Conservation (phyloP, 768 basidiomycete species). For the Amanita phalloides region DNA sequence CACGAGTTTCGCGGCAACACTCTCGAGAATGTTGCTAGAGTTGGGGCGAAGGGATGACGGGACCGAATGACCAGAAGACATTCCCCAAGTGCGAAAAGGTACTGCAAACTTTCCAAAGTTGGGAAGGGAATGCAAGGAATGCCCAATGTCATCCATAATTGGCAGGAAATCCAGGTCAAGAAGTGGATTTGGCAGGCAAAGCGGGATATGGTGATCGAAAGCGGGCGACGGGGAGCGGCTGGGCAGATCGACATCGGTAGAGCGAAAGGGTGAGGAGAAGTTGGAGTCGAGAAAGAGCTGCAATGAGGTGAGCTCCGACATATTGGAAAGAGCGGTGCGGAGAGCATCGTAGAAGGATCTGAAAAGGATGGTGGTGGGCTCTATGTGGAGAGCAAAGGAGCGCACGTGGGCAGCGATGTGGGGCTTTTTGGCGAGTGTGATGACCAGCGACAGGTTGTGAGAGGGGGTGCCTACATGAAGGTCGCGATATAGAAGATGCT, state of each 20-base stretch:
- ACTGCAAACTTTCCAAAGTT: constrained; percentile 51
- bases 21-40: constrained; percentile 48
- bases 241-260: constrained; percentile 25
- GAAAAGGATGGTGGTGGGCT: constrained; percentile 28
- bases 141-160: constrained; percentile 19
- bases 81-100: constrained; percentile 41
- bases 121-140: constrained; percentile 30
- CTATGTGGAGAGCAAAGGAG: constrained; percentile 45
- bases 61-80: constrained; percentile 61
- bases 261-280: constrained; percentile 44
- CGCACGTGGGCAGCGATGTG: constrained; percentile 52
- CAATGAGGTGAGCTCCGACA: constrained; percentile 51
- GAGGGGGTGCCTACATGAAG: constrained; percentile 33
- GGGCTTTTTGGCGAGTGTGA: constrained; percentile 47
- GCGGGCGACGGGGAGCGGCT: constrained; percentile 52
- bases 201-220: constrained; percentile 44
- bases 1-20: constrained; percentile 41
- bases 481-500: constrained; percentile 53
- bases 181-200: constrained; percentile 43
- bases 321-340: constrained; percentile 41
- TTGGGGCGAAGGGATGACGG: constrained; percentile 45
- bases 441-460: constrained; percentile 36
- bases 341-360: constrained; percentile 38
- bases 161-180: constrained; percentile 44
- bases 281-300: constrained; percentile 41